These are phyloP conservation scores for Lodderomyces orthopsilosis DNA, from an alignment of 1,139 yeast genomes.

Conservation along the genomic window DNA sequence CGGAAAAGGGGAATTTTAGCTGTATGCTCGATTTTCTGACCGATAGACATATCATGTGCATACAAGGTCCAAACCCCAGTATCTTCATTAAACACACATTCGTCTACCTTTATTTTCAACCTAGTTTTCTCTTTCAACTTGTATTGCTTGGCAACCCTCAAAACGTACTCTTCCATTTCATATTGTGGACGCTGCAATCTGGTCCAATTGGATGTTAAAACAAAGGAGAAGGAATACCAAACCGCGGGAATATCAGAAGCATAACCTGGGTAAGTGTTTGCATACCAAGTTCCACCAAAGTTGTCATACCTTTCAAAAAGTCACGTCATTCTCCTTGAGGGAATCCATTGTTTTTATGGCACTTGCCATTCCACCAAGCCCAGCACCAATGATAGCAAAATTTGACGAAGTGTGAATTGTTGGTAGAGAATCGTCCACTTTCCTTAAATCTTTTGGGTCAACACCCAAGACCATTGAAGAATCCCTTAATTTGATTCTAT, in stretches of 20 bases:
- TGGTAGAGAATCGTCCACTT: conserved; percentile 19
- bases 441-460: neutral
- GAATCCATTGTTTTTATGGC: conserved; percentile 30
- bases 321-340: conserved; percentile 33
- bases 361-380: conserved; percentile 44
- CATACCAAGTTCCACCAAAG: conserved; percentile 15
- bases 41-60: conserved; percentile 32
- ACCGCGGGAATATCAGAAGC: conserved; percentile 51
- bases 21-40: conserved; percentile 26
- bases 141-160: conserved; percentile 36
- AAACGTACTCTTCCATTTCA: conserved; percentile 48
- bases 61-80: conserved; percentile 36
- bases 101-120: conserved; percentile 29
- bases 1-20: conserved; percentile 33
- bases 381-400: conserved; percentile 46
- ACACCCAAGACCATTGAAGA: conserved; percentile 29
- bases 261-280: conserved; percentile 18
- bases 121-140: conserved; percentile 28
- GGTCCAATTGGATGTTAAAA: conserved; percentile 43
- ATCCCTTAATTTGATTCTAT: conserved; percentile 28
- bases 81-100: conserved; percentile 29
- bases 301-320: conserved; percentile 44
- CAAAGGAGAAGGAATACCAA: conserved; percentile 44
- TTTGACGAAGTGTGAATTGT: conserved; percentile 24
- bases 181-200: conserved; percentile 46